phyloP scores from a whole-genome alignment of 2,329 filamentous ascomycete genomes.

The Ascochyta pisi region DNA sequence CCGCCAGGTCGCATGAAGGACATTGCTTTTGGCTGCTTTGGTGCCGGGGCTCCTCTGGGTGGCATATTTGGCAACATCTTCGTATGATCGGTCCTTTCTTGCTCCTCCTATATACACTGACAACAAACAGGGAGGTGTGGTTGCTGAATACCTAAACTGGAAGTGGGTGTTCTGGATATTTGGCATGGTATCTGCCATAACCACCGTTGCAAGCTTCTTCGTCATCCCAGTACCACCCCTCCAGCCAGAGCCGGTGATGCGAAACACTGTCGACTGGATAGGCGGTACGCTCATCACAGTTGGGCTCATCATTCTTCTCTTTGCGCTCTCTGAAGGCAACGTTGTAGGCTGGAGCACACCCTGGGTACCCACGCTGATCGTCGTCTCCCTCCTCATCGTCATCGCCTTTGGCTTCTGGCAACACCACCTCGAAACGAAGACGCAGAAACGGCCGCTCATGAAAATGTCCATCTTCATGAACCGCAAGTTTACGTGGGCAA shows the following conservation, averaged over 20 bases:
- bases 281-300: conserved; percentile 69
- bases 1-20: conserved; percentile 72
- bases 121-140: conserved; percentile 59
- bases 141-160: conserved; percentile 62
- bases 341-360: conserved; percentile 71
- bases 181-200: conserved; percentile 64
- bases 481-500: conserved; percentile 66
- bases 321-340: conserved; percentile 73
- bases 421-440: conserved; percentile 62
- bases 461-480: conserved; percentile 70
- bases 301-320: conserved; percentile 68
- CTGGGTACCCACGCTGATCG: conserved; percentile 67
- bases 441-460: conserved; percentile 64
- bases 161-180: conserved; percentile 60
- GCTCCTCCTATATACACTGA: conserved; percentile 5
- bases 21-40: conserved; percentile 63
- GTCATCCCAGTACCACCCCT: conserved; percentile 64
- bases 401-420: conserved; percentile 68
- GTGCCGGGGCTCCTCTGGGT: conserved; percentile 70
- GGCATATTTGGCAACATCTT: conserved; percentile 70
- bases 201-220: conserved; percentile 64
- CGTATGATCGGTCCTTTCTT: conserved; percentile 9
- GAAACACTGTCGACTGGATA: conserved; percentile 68
- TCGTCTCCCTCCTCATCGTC: conserved; percentile 64
- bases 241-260: conserved; percentile 40